Base-by-base conservation (phyloP, 2,329 filamentous ascomycete genomes). In the Fusarium graminum region DNA sequence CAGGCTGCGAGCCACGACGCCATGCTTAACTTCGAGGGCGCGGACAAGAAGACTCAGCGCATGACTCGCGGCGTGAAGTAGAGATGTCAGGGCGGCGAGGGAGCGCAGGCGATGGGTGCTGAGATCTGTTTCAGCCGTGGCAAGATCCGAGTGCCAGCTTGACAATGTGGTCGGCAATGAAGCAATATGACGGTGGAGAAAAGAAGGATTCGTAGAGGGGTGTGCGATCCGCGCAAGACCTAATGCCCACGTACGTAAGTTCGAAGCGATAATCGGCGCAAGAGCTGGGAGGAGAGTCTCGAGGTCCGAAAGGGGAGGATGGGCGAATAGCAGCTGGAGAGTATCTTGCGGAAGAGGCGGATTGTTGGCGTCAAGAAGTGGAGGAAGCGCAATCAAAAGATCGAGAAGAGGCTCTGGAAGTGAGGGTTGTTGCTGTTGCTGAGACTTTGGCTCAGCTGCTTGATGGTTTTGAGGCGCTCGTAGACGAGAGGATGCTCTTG, bases 141-240 rank as follows among this genome's bases (percentile, higher is more conserved):
- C 56, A 6, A 82, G 70, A 5, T 75, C 62, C 13, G 72, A 32
- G n/a, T 69, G 72, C 2, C 86, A 79, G 4, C 76, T 58, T 6
- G 74, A 64, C 17, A 82, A 74, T 25, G 80, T 75, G 2, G 75
- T 63, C 0, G 83, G 77, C 3, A 90, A 77, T 17, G 79, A 76
- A 2, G 85, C 79, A 47, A 89, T 83, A 25, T 80, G 75, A 19
- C 87, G 85, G 76, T 89, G 87, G n/a, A 88, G 77, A 70, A 81
- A 86, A 19, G 85, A 85, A 1, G 84, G 79, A 73, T 86, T 86
- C 1, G 82, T 85, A 16, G 77, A 76, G 0, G 84, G 83, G 63
- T 82, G 79, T 4, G 80, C 74, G 32, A 85, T 77, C 38, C 85
- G 81, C 2, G 83, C 80, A 25, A 88, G 78, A 16, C 78, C 70